Percentiles rank a stretch among this genome's conserved stretches.
Evolutionary conservation across 2,329 filamentous ascomycete species (phyloP).

Genomic region (Atkinsonella texensis): DNA sequence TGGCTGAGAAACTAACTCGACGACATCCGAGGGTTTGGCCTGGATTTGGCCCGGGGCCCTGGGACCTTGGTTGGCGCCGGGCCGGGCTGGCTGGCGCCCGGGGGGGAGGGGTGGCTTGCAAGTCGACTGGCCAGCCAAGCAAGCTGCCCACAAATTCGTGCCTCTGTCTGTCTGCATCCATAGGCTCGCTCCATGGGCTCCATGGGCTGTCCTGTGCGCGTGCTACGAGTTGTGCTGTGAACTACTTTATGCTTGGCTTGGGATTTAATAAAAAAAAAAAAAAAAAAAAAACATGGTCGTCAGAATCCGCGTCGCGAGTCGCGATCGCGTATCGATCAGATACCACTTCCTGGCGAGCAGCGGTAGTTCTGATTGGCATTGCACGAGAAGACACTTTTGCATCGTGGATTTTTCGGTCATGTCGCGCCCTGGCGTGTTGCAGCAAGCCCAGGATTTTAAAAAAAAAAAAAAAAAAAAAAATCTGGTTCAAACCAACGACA

Average conservation of each 20-base stretch:
- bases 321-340: neutral
- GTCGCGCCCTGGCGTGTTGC: neutral
- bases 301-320: neutral
- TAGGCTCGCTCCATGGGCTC: too few relatives aligned
- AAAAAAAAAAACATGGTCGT: neutral
- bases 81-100: neutral
- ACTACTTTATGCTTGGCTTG: neutral
- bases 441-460: too few relatives aligned
- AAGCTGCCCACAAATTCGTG: constrained; percentile 1
- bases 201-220: neutral
- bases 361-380: too few relatives aligned
- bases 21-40: constrained; percentile 1
- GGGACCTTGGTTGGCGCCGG: neutral
- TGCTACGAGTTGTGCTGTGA: neutral
- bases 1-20: neutral
- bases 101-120: neutral
- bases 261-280: neutral
- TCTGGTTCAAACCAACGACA: neutral
- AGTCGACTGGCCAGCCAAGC: neutral
- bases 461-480: too few relatives aligned
- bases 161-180: too few relatives aligned
- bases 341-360: neutral
- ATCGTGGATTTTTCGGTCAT: neutral
- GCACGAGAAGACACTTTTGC: neutral
- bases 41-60: neutral